Percentiles rank a stretch among this genome's conserved stretches.
Conservation (phyloP, 768 basidiomycete genomes). For the Tulasnella sp. region DNA sequence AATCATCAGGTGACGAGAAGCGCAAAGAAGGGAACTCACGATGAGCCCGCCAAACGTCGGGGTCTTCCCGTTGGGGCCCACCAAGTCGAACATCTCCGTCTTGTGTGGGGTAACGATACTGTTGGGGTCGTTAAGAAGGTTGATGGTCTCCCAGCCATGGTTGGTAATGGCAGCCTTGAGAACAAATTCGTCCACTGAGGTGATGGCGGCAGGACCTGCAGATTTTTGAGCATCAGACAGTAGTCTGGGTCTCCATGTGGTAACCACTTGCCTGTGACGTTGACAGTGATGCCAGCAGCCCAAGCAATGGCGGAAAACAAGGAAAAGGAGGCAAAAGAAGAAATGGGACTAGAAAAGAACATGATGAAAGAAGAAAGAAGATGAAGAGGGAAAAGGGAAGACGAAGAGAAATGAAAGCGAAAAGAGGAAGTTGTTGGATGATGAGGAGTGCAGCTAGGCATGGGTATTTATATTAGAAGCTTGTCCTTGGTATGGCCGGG, state of each 20-base stretch:
- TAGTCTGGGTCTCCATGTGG: not conserved
- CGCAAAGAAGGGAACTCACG: not conserved
- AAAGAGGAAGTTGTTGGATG: too few species aligned
- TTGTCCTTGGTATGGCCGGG: too few species aligned
- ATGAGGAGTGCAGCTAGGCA: too few species aligned
- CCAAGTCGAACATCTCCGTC: constrained; percentile 6
- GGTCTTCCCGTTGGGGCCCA: not conserved
- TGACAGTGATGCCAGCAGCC: constrained; percentile 2
- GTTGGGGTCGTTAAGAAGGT: constrained; percentile 13
- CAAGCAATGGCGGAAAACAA: too few species aligned
- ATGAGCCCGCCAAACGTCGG: constrained; percentile 7
- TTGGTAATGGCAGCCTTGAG: constrained; percentile 11
- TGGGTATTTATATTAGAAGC: too few species aligned
- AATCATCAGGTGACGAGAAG: not conserved
- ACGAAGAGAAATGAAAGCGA: too few species aligned
- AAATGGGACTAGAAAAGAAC: too few species aligned
- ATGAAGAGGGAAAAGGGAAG: too few species aligned
- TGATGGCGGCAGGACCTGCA: not conserved
- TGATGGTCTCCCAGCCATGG: not conserved
- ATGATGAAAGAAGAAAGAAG: too few species aligned
- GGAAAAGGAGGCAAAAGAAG: too few species aligned
- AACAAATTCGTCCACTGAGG: not conserved
- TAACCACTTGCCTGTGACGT: constrained; percentile 2
- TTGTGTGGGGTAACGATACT: constrained; percentile 11
- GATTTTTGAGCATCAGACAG: too few species aligned